phyloP scores from a whole-genome alignment of 73 alveolate genomes.

The Breviolum minutum region DNA sequence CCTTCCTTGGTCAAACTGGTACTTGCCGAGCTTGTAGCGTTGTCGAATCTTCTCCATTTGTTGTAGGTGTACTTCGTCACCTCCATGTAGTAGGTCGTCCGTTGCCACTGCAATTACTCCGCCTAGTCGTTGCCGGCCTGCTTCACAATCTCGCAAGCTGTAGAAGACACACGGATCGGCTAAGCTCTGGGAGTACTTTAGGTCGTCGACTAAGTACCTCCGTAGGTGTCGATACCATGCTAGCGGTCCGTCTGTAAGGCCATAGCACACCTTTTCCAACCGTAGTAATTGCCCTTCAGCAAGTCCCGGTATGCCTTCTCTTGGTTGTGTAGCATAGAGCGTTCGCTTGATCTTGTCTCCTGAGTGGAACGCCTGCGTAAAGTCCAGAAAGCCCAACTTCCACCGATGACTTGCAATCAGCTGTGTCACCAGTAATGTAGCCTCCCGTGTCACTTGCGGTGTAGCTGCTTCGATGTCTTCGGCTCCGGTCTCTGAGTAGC shows the following conservation, averaged over 20 bases:
- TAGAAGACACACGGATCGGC: background rate
- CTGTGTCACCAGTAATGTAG: background rate
- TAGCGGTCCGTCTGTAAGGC: conserved; percentile 2
- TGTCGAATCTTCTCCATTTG: background rate
- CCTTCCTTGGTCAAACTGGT: background rate
- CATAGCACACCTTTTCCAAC: conserved; percentile 4
- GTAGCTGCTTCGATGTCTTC: background rate
- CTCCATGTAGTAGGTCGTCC: background rate
- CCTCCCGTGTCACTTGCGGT: background rate
- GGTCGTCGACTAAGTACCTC: background rate
- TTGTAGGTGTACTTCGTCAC: background rate
- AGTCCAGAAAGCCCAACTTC: background rate
- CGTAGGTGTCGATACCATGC: background rate
- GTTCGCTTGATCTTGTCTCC: background rate
- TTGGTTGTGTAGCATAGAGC: background rate
- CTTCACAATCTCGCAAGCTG: background rate
- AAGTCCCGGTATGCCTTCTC: background rate
- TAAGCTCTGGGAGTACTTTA: background rate
- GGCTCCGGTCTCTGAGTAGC: background rate
- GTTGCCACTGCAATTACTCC: background rate
- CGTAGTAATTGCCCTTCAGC: background rate
- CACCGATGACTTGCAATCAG: background rate
- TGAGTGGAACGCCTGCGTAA: conserved; percentile 33
- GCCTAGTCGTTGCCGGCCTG: background rate
- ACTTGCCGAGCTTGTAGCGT: background rate